Evolutionary conservation across 2,329 filamentous ascomycete genomes (phyloP), one percentile per base, ranked within the genome.

Genomic region (Penicillium psychrosexuale): DNA sequence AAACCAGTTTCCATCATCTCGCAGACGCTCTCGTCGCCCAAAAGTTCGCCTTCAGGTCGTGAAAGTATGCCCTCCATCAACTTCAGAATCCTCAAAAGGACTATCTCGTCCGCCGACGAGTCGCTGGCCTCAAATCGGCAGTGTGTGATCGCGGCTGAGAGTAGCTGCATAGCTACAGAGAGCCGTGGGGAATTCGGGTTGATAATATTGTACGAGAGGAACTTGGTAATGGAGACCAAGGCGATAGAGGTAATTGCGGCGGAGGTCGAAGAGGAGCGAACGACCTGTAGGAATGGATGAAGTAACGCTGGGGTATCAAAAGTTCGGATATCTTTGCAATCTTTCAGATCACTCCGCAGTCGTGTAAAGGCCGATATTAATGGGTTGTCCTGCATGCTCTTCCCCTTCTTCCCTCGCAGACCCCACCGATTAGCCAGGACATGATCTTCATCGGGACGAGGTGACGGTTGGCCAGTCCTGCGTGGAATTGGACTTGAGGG

Each of bases 1-100:
- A 99, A 76, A 1, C 93, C 94, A 1, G 91, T 93, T 72, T 96
- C 94, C 93, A 99, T 97, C 91, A 99, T 97, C 72, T 97, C 91
- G 71, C 95, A 99, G 11, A 99, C 91, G 69, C 93, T 97, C 76
- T 97, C 93, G 67, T 99, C 94, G 55, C 93, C 95, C n/a, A 99
- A 79, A 11, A 97, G 84, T 62, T 95, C 88, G 36, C 94, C 94
- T 30, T 93, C 91, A 0, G 92, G 90, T 0, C 94, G 90, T 15
- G 92, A 95, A 66, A 99, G 87, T 89, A 99, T 97, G 67, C 91
- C 90, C 74, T 99, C 94, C 94, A 99, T 99, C 44, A 99, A 82
- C 70, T 96, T 94, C 56, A 99, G 75, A 66, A 99, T 97, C 76
- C 95, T 88, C 53, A 97, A 79, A 51, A 97, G 82, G 13, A 99